These are phyloP conservation scores for Hyaloperonospora arabidopsidis DNA, from an alignment of 352 stramenopile genomes.

Conservation along the genomic window DNA sequence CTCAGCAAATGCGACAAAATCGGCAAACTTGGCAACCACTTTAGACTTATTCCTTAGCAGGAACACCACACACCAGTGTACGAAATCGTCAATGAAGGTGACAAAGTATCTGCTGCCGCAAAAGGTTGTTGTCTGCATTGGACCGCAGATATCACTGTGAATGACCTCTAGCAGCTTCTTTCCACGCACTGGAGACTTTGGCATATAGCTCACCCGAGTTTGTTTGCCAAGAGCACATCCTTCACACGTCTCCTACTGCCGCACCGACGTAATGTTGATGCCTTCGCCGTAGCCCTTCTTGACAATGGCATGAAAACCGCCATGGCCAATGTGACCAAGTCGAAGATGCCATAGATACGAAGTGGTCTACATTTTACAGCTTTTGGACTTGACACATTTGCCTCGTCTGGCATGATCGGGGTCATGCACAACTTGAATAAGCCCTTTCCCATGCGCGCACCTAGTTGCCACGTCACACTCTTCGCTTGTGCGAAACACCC, in stretches of 20 bases:
- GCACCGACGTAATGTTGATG: neutral
- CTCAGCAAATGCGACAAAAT: conserved; percentile 11
- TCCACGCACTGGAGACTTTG: neutral
- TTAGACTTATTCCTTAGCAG: conserved; percentile 14
- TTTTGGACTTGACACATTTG: neutral
- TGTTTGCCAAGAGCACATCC: neutral
- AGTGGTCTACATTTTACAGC: neutral
- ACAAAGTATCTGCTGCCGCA: conserved; percentile 5
- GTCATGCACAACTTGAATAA: conserved; percentile 1
- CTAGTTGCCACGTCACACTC: neutral
- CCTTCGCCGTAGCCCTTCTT: neutral
- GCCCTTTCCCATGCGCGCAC: neutral
- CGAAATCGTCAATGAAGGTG: conserved; percentile 2
- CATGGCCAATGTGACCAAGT: conserved; percentile 2
- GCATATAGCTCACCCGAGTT: conserved; percentile 1
- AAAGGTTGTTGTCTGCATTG: conserved; percentile 6
- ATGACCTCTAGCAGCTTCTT: neutral
- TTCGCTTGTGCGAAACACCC: neutral
- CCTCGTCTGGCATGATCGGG: neutral
- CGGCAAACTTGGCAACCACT: conserved; percentile 13
- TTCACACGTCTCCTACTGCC: conserved; percentile 1
- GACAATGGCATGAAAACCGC: too few relatives aligned
- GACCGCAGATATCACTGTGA: conserved; percentile 4
- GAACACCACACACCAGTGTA: conserved; percentile 5
- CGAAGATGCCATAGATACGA: conserved; percentile 3